Evolutionary conservation across 2,329 filamentous ascomycete species (phyloP), one percentile per base, ranked within the genome.

Genomic region (Chaetomium olivaceum): DNA sequence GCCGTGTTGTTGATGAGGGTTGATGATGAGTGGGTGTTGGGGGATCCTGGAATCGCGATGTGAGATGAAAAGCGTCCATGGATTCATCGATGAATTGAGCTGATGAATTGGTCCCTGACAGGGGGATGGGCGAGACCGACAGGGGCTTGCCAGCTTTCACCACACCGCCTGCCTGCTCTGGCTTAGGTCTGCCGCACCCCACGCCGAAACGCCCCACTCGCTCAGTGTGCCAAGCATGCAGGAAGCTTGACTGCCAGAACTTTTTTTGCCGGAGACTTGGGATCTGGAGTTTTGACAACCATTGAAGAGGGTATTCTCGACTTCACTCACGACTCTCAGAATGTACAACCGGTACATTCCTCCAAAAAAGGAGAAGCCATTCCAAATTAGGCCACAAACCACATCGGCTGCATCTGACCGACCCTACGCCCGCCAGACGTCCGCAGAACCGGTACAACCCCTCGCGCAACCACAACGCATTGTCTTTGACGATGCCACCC

Each of bases 291-390:
- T 7, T n/a, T 5, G 14, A 33, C 23, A 27, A 29, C 11, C 14
- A 51, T 39, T n/a, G 60, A 59, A 43, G 16, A 36, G 46, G 31
- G 39, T n/a, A 43, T 43, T 43, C 6, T 43, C 16, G 6, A 43
- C 16, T 43, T 43, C 31, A n/a, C 21, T 54, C 23, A 19, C 3
- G 36, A 27, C 6, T 11, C 19, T 5, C 62, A 64, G 19, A 5
- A 71, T 71, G 69, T 73, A 73, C 59, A 68, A 61, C 52, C 66
- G 71, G 48, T 73, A 73, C 54, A 72, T 73, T 1, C 71, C 71
- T 27, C 71, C 71, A 19, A 54, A 62, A 9, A 73, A 71, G 58
- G 58, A 51, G 21, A 54, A 33, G 27, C 52, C 23, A 14, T 29
- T 39, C 5, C 14, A 59, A 16, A 48, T 12, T 6, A 36, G 21